phyloP scores from a whole-genome alignment of 805 yeast genomes.

The Cyberlindnera samutprakarnensis region DNA sequence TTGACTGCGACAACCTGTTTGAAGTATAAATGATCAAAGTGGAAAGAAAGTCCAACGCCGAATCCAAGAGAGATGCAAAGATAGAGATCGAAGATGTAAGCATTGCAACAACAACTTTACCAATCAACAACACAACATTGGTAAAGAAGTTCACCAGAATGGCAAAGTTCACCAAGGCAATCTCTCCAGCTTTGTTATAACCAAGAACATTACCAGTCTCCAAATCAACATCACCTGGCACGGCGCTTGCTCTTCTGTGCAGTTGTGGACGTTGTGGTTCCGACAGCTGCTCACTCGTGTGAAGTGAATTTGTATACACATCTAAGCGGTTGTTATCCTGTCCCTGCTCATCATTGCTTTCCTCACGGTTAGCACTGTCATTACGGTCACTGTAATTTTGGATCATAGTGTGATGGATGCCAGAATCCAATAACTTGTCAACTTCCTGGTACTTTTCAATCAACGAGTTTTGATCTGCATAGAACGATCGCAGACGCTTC shows the following conservation, averaged over 20 bases:
- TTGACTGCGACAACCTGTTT: slow-evolving; percentile 39
- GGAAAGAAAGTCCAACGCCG: slow-evolving; percentile 64
- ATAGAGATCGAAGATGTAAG: slow-evolving; percentile 67
- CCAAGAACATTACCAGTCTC: slow-evolving; percentile 54
- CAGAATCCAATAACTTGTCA: slow-evolving; percentile 62
- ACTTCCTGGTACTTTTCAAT: slow-evolving; percentile 51
- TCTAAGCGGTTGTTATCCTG: neutral
- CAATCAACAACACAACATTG: slow-evolving; percentile 50
- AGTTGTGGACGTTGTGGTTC: no score
- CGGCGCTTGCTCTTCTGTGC: slow-evolving; percentile 28
- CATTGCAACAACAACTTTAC: slow-evolving; percentile 53
- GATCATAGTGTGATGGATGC: slow-evolving; percentile 59
- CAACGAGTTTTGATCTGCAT: slow-evolving; percentile 51
- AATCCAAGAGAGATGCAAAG: slow-evolving; percentile 73
- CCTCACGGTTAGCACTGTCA: slow-evolving; percentile 10
- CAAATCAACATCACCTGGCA: slow-evolving; percentile 53
- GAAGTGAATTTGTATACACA: no score
- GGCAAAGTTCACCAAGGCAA: slow-evolving; percentile 44
- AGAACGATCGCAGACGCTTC: slow-evolving; percentile 33
- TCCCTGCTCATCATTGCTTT: neutral
- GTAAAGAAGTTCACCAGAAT: slow-evolving; percentile 56
- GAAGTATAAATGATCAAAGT: slow-evolving; percentile 64
- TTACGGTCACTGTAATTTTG: slow-evolving; percentile 37
- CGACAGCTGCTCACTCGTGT: no score
- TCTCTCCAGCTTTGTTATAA: slow-evolving; percentile 34